Evolutionary conservation across 768 basidiomycete species (phyloP).

Genomic region (Trametes sanguinea): DNA sequence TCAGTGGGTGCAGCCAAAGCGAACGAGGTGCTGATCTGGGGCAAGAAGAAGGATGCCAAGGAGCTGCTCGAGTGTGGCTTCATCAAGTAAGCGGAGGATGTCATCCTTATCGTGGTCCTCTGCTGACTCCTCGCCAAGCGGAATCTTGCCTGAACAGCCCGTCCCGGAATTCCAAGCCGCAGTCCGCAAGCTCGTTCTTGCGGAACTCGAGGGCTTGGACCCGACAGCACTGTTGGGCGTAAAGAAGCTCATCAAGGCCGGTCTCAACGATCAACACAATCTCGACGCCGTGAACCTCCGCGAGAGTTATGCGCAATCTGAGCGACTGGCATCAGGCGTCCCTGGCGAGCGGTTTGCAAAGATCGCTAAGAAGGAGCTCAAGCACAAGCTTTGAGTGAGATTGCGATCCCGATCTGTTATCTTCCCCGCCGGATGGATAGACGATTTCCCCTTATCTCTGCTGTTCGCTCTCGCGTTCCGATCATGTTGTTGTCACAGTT

Average conservation of each 20-base stretch:
- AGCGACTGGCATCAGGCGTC: slow-evolving; percentile 60
- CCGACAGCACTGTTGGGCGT: slow-evolving; percentile 52
- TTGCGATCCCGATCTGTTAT: neutral
- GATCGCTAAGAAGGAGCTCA: slow-evolving; percentile 65
- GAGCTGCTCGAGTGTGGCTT: slow-evolving; percentile 64
- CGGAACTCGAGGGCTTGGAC: slow-evolving; percentile 62
- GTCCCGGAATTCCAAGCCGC: slow-evolving; percentile 54
- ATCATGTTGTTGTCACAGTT: neutral
- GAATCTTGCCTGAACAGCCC: slow-evolving; percentile 59
- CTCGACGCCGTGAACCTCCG: slow-evolving; percentile 66
- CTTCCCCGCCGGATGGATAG: slow-evolving; percentile 3
- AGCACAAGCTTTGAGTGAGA: slow-evolving; percentile 53
- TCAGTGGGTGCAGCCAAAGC: slow-evolving; percentile 70
- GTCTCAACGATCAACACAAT: slow-evolving; percentile 61
- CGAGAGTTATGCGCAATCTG: slow-evolving; percentile 73
- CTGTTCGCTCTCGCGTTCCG: neutral
- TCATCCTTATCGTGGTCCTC: neutral
- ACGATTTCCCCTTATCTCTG: slow-evolving; percentile 6
- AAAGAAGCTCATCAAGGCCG: slow-evolving; percentile 55
- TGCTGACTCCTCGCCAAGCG: slow-evolving; percentile 38
- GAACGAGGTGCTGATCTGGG: slow-evolving; percentile 71
- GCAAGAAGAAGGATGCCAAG: slow-evolving; percentile 61
- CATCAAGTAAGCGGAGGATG: slow-evolving; percentile 50
- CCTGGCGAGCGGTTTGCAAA: slow-evolving; percentile 54
- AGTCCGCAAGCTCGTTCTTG: slow-evolving; percentile 50